A percentile compares a stretch with the other conserved stretches of the same genome.
Conservation (phyloP, 1,139 yeast species). For the Yamadazyma atlantica region DNA sequence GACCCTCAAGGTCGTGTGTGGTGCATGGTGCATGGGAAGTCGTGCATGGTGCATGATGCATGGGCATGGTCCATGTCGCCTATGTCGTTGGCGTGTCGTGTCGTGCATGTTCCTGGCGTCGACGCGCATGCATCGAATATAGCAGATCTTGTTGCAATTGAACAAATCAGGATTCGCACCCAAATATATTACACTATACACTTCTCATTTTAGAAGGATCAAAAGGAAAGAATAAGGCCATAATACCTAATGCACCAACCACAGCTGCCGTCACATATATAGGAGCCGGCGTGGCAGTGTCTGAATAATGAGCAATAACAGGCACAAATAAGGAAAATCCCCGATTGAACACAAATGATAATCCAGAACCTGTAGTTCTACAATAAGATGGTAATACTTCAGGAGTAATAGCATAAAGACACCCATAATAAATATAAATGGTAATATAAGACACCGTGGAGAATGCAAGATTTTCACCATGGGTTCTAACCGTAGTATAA, state of each 20-base stretch:
- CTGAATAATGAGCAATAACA: constrained; percentile 48
- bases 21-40: no score
- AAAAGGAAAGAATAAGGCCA: constrained; percentile 46
- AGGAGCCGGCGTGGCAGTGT: constrained; percentile 46
- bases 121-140: no score
- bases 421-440: constrained; percentile 54
- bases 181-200: no score
- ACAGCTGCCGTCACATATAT: constrained; percentile 61
- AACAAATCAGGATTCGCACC: no score
- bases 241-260: constrained; percentile 43
- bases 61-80: no score
- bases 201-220: constrained; percentile 38
- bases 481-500: constrained; percentile 52
- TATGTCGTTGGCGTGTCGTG: no score
- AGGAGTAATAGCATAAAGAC: constrained; percentile 58
- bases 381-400: constrained; percentile 58
- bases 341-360: constrained; percentile 49
- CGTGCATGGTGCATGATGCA: no score
- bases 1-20: background rate
- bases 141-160: no score
- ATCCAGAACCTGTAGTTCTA: constrained; percentile 56
- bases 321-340: constrained; percentile 52
- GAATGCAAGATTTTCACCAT: constrained; percentile 52
- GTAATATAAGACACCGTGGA: constrained; percentile 51
- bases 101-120: no score